Evolutionary conservation across 306 rosid species (phyloP).

Genomic region (Corylus heterophylla): DNA sequence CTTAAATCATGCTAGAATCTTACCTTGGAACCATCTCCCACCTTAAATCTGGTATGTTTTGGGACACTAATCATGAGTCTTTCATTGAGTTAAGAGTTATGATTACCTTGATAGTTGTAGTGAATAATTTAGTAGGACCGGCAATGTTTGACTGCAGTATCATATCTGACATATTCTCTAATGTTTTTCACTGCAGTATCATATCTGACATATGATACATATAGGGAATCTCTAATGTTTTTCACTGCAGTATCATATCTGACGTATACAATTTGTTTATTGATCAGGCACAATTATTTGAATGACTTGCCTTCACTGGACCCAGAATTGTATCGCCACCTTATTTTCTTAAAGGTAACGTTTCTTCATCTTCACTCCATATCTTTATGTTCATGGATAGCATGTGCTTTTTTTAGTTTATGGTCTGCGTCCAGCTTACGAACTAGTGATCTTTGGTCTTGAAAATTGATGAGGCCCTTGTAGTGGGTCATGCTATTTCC

Average conservation of each 20-base stretch:
- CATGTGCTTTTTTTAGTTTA: not conserved
- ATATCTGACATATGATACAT: not conserved
- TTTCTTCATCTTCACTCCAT: not conserved
- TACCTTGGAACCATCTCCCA: too few relatives aligned
- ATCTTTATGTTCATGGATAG: not conserved
- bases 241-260: not conserved
- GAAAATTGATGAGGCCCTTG: not conserved
- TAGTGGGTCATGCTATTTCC: not conserved
- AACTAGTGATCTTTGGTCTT: too few relatives aligned
- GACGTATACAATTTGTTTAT: constrained; percentile 7
- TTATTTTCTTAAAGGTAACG: constrained; percentile 86
- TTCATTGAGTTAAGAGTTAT: too few relatives aligned
- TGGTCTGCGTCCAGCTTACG: not conserved
- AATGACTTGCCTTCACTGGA: constrained; percentile 97
- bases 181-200: not conserved
- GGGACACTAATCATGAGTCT: too few relatives aligned
- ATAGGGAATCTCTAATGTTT: not conserved
- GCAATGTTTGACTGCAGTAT: not conserved
- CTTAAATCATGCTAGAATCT: too few relatives aligned
- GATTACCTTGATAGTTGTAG: too few relatives aligned
- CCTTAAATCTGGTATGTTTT: too few relatives aligned
- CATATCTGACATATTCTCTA: not conserved
- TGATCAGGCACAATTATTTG: constrained; percentile 83
- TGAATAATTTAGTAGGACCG: too few relatives aligned
- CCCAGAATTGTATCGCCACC: constrained; percentile 95